These are phyloP conservation scores for Pythium sukuiense DNA, from an alignment of 352 stramenopile genomes.

Conservation along the genomic window DNA sequence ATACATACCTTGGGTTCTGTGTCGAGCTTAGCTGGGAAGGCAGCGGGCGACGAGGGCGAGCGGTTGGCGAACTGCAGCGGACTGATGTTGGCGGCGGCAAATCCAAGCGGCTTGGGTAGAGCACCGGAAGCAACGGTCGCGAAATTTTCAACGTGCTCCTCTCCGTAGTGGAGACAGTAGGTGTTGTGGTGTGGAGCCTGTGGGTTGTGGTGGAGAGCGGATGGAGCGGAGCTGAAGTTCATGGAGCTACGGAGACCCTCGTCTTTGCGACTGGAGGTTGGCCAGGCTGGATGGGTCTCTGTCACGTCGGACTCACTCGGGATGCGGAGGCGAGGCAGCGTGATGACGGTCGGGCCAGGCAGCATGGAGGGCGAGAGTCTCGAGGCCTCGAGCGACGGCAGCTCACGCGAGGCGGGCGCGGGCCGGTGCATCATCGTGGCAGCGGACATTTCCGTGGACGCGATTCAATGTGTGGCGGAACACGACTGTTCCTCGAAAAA, in stretches of 20 bases:
- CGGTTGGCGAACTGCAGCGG: constrained; percentile 1
- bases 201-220: not conserved
- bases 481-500: constrained; percentile 10
- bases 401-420: not conserved
- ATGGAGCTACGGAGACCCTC: not conserved
- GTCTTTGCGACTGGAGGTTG: constrained; percentile 8
- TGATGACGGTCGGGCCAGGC: constrained; percentile 12
- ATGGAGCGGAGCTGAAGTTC: too few relatives aligned
- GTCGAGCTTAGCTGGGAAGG: constrained; percentile 2
- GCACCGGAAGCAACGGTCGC: constrained; percentile 5
- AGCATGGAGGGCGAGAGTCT: not conserved
- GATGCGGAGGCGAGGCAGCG: constrained; percentile 27
- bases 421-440: constrained; percentile 16
- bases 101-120: constrained; percentile 17
- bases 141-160: constrained; percentile 17
- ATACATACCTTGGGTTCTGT: constrained; percentile 20
- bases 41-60: constrained; percentile 21
- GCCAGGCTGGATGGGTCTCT: constrained; percentile 2
- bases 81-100: not conserved
- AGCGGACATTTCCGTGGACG: constrained; percentile 4
- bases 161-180: not conserved
- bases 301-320: constrained; percentile 11
- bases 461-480: not conserved
- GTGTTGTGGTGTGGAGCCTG: constrained; percentile 6
- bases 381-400: not conserved